Evolutionary conservation across 1,284 basidiomycete genomes (phyloP).

Genomic region (Cryptococcus hybrid): DNA sequence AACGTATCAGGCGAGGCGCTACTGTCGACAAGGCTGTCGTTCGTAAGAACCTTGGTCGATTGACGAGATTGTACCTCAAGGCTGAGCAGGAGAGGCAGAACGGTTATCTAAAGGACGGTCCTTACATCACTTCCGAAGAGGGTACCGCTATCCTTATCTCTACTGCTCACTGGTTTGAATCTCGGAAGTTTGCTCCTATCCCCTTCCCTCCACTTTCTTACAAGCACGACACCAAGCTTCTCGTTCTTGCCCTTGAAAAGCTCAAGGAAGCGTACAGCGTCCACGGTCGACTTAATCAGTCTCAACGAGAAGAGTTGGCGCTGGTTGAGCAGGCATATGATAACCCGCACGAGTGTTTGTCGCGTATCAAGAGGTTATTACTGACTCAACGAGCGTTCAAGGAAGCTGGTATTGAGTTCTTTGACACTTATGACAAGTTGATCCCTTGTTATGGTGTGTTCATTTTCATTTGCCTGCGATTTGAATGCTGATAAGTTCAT

Average conservation of each 20-base stretch:
- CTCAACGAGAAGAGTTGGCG: slow-evolving; percentile 92
- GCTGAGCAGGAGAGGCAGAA: slow-evolving; percentile 98
- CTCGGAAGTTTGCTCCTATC: slow-evolving; percentile 89
- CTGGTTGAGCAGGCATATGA: slow-evolving; percentile 93
- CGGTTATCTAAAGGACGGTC: slow-evolving; percentile 94
- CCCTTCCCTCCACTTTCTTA: slow-evolving; percentile 98
- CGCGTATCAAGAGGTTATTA: slow-evolving; percentile 92
- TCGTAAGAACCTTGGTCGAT: slow-evolving; percentile 53
- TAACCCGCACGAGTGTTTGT: slow-evolving; percentile 62
- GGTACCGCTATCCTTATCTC: slow-evolving; percentile 96
- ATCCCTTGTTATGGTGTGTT: slow-evolving; percentile 97
- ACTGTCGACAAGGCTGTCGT: slow-evolving; percentile 98
- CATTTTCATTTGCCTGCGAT: no score
- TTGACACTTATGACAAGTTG: slow-evolving; percentile 92
- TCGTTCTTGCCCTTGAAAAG: slow-evolving; percentile 92
- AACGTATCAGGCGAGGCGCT: slow-evolving; percentile 69
- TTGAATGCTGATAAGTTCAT: no score
- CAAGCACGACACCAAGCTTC: slow-evolving; percentile 95
- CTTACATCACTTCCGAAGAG: slow-evolving; percentile 95
- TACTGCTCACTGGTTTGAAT: slow-evolving; percentile 96
- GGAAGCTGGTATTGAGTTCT: slow-evolving; percentile 81
- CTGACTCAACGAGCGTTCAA: slow-evolving; percentile 97
- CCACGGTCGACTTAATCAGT: slow-evolving; percentile 92
- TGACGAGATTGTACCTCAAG: slow-evolving; percentile 79
- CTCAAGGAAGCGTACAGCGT: slow-evolving; percentile 98